phyloP scores from a whole-genome alignment of 257 asterid species.

The Eustoma russellianum region DNA sequence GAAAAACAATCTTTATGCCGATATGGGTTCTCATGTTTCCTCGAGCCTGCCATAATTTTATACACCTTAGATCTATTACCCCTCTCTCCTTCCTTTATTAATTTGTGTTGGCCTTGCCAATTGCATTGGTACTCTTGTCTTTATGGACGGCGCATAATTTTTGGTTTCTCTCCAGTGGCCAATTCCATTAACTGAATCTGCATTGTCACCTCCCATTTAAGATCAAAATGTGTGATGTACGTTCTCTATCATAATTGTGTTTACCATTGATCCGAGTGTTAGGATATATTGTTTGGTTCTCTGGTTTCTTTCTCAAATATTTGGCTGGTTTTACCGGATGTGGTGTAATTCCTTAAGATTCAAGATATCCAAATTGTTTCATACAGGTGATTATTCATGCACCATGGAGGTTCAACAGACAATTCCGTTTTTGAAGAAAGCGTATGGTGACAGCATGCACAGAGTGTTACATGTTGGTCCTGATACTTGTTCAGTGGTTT shows the following conservation, averaged over 20 bases:
- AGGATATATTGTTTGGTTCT: background rate
- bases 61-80: background rate
- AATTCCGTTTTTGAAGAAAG: constrained; percentile 24
- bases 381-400: constrained; percentile 28
- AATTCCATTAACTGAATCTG: too few relatives aligned
- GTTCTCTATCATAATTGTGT: background rate
- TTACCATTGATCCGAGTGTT: background rate
- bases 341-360: background rate
- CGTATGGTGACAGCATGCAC: constrained; percentile 33
- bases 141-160: too few relatives aligned
- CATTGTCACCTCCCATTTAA: too few relatives aligned
- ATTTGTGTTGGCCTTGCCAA: too few relatives aligned
- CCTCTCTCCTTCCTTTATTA: too few relatives aligned
- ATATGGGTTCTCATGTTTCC: too few relatives aligned
- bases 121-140: too few relatives aligned
- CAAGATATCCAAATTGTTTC: background rate
- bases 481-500: constrained; percentile 30
- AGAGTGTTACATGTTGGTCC: constrained; percentile 38
- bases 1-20: too few relatives aligned
- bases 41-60: background rate
- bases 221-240: too few relatives aligned
- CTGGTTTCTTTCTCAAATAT: background rate
- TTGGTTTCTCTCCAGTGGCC: too few relatives aligned
- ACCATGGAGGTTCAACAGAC: constrained; percentile 20
- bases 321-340: background rate